Evolutionary conservation across 1,139 yeast species (phyloP).

Genomic region (Ogataea hybrid): DNA sequence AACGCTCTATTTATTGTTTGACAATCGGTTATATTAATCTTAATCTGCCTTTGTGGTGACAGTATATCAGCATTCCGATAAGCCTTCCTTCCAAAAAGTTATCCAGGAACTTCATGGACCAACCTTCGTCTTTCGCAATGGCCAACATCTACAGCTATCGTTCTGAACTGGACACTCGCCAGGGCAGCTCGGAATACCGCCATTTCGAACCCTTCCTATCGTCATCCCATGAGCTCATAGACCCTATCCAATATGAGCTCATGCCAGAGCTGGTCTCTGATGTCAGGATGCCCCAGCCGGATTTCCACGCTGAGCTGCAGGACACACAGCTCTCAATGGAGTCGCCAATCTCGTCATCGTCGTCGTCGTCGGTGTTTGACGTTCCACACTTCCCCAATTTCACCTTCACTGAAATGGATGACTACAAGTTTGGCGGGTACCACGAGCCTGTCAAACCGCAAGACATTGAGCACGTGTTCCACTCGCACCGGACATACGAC

Average conservation of each 20-base stretch:
- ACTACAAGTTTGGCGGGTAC: slow-evolving; percentile 10
- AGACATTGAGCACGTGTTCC: slow-evolving; percentile 4
- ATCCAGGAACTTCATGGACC: slow-evolving; percentile 6
- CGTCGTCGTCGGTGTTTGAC: slow-evolving; percentile 20
- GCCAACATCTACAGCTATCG: slow-evolving; percentile 6
- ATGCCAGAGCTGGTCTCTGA: slow-evolving; percentile 10
- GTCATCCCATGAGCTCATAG: slow-evolving; percentile 6
- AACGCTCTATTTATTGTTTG: slow-evolving; percentile 4
- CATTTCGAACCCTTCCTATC: slow-evolving; percentile 4
- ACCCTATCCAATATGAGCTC: slow-evolving; percentile 8
- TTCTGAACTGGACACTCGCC: slow-evolving; percentile 4
- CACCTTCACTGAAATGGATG: slow-evolving; percentile 12
- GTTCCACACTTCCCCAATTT: slow-evolving; percentile 5
- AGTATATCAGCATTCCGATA: slow-evolving; percentile 12
- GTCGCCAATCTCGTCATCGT: slow-evolving; percentile 19
- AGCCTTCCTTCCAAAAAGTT: slow-evolving; percentile 6
- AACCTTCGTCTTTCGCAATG: slow-evolving; percentile 5
- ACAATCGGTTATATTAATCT: slow-evolving; percentile 8
- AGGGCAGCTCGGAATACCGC: slow-evolving; percentile 2
- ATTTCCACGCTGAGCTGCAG: not conserved
- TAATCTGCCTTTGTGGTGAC: slow-evolving; percentile 7
- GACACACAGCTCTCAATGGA: slow-evolving; percentile 7
- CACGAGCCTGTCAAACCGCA: slow-evolving; percentile 1
- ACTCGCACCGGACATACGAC: slow-evolving; percentile 12
- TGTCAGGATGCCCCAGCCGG: not conserved